Conservation (phyloP, 495 filamentous ascomycete species). For the Aspergillus haitiensis region DNA sequence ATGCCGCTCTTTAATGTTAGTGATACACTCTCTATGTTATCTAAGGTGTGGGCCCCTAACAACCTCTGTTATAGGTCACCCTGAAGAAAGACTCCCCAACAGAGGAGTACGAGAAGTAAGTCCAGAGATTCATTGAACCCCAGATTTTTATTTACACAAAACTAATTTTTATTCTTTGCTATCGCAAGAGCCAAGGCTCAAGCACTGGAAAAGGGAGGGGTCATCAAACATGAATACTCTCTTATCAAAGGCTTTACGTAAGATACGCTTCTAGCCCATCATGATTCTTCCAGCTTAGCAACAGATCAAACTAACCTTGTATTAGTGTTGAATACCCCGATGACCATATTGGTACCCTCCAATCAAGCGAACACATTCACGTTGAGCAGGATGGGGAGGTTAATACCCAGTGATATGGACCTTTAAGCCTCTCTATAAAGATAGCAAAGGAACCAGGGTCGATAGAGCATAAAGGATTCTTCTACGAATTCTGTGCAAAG, state of each 20-base stretch:
- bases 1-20: conserved; percentile 76
- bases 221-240: conserved; percentile 77
- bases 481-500: neutral
- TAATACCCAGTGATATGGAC: conserved; percentile 58
- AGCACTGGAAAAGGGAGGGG: conserved; percentile 69
- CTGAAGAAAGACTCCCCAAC: conserved; percentile 63
- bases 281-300: neutral
- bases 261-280: conserved; percentile 25
- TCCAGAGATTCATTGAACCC: too few species aligned
- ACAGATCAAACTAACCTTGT: conserved; percentile 18
- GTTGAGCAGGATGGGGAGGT: conserved; percentile 75
- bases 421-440: neutral
- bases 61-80: conserved; percentile 61
- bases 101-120: conserved; percentile 65
- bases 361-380: conserved; percentile 66
- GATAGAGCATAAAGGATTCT: conserved; percentile 1
- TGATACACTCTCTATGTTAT: conserved; percentile 13
- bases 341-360: conserved; percentile 60
- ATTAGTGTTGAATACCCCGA: conserved; percentile 72
- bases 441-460: neutral
- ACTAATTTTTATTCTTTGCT: neutral
- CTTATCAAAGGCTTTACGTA: conserved; percentile 93
- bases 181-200: conserved; percentile 71
- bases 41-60: conserved; percentile 6
- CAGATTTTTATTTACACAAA: neutral